Conservation (phyloP, 257 asterid genomes). For the Nicotiana tomentosiformis region DNA sequence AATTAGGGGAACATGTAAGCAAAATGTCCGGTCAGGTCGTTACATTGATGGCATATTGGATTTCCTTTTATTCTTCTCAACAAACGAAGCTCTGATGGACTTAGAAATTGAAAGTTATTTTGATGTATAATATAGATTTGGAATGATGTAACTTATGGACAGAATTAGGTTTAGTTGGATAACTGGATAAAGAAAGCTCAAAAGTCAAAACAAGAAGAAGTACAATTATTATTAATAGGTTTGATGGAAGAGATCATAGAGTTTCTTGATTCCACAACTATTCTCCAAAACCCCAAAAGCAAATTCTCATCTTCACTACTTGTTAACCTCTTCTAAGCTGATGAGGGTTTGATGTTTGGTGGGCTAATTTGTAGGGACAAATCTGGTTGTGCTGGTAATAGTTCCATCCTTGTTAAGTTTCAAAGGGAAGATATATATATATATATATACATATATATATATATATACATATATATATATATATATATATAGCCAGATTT, state of each 20-base stretch:
- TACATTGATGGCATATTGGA: too few species aligned
- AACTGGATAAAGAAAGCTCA: slow-evolving; percentile 30
- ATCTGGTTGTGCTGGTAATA: slow-evolving; percentile 86
- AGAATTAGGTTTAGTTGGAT: too few species aligned
- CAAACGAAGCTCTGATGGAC: too few species aligned
- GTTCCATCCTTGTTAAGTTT: slow-evolving; percentile 34
- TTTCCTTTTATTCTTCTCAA: too few species aligned
- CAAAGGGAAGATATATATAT: neutral
- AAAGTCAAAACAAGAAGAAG: slow-evolving; percentile 23
- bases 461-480: too few species aligned
- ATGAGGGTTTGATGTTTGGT: slow-evolving; percentile 28
- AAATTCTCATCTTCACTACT: slow-evolving; percentile 28
- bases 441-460: too few species aligned
- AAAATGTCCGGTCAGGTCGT: too few species aligned
- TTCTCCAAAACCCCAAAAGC: slow-evolving; percentile 49
- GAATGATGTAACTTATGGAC: too few species aligned
- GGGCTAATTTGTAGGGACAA: slow-evolving; percentile 73
- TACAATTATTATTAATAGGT: neutral
- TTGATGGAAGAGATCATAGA: neutral
- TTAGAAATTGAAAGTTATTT: too few species aligned
- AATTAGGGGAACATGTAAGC: too few species aligned
- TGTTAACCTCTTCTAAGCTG: slow-evolving; percentile 32
- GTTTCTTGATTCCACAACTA: slow-evolving; percentile 46
- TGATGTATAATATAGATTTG: too few species aligned
- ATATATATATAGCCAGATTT: neutral